A percentile compares a stretch with the other conserved stretches of the same genome.
Evolutionary conservation across 768 basidiomycete species (phyloP).

Genomic region (Psilocybe azurescens): DNA sequence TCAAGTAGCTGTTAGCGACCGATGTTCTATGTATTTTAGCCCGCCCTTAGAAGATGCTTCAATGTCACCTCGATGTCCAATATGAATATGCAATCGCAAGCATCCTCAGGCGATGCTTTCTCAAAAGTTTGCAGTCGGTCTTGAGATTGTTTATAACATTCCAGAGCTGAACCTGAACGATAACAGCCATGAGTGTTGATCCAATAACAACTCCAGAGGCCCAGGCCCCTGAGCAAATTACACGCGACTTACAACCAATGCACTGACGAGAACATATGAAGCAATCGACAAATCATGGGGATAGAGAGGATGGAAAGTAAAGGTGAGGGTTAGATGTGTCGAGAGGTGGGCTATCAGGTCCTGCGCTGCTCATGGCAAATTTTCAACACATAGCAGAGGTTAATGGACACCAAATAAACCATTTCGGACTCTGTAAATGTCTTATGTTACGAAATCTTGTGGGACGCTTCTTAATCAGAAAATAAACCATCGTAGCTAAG

Average conservation of each 20-base stretch:
- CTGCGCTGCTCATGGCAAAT: neutral
- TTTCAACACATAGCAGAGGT: neutral
- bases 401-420: too few relatives aligned
- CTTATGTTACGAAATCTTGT: too few relatives aligned
- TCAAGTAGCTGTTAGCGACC: neutral
- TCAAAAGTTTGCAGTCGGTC: conserved; percentile 6
- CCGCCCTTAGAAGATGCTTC: neutral
- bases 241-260: neutral
- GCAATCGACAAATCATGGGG: neutral
- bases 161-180: conserved; percentile 5
- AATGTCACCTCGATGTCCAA: conserved; percentile 11
- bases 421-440: neutral
- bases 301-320: neutral
- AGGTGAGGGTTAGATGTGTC: neutral
- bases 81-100: conserved; percentile 11
- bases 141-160: conserved; percentile 11
- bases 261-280: conserved; percentile 1
- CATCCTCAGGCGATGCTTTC: neutral
- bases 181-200: neutral
- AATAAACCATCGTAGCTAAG: too few relatives aligned
- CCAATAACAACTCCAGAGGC: neutral
- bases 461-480: too few relatives aligned
- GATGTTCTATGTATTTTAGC: neutral
- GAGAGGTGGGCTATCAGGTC: neutral
- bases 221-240: neutral